Conservation (phyloP, 495 filamentous ascomycete genomes). For the Penicillium chermesinum region DNA sequence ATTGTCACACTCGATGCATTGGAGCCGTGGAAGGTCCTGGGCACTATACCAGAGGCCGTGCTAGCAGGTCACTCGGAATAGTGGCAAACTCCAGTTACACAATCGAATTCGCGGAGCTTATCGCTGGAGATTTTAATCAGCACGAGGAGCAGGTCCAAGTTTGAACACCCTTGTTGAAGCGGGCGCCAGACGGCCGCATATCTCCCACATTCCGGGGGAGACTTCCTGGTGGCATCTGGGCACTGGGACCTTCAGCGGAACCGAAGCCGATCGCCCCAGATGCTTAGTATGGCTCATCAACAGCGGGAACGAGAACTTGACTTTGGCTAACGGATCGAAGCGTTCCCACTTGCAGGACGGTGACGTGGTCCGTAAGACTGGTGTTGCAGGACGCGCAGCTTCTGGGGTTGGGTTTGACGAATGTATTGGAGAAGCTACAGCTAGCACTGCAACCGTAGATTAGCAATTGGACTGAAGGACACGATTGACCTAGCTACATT, state of each 20-base stretch:
- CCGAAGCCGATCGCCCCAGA: conserved; percentile 49
- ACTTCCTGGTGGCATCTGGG: conserved; percentile 76
- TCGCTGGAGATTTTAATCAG: conserved; percentile 50
- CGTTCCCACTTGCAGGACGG: conserved; percentile 71
- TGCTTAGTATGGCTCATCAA: conserved; percentile 70
- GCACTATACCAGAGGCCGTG: conserved; percentile 50
- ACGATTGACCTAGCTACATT: not conserved
- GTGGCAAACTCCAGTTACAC: conserved; percentile 55
- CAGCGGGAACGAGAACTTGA: conserved; percentile 54
- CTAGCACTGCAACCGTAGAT: conserved; percentile 15
- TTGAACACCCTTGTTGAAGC: conserved; percentile 67
- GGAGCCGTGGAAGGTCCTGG: conserved; percentile 49
- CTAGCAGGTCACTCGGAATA: conserved; percentile 62
- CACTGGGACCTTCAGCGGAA: conserved; percentile 77
- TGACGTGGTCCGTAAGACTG: conserved; percentile 65
- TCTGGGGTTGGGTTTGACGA: conserved; percentile 63
- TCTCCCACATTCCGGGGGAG: conserved; percentile 71
- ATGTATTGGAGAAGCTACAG: conserved; percentile 51
- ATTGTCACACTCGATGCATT: conserved; percentile 75
- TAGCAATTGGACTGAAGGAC: not conserved
- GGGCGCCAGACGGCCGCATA: conserved; percentile 86
- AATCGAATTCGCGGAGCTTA: conserved; percentile 61
- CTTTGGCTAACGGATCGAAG: conserved; percentile 50
- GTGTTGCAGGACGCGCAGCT: conserved; percentile 48
- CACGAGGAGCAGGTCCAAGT: conserved; percentile 55